Evolutionary conservation across 1,284 basidiomycete species (phyloP).

Genomic region (Heliocybe sulcata): DNA sequence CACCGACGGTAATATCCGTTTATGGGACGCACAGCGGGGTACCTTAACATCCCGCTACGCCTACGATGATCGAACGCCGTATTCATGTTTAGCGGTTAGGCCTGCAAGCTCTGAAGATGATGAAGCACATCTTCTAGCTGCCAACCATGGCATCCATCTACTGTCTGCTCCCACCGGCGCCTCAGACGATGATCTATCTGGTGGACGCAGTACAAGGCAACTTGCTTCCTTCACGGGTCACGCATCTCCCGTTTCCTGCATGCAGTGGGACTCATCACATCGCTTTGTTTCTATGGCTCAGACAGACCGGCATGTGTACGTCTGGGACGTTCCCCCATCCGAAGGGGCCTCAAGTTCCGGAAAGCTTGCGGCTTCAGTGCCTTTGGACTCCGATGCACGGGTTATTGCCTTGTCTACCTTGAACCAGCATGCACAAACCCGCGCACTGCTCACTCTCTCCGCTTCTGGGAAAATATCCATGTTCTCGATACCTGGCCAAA

Average conservation of each 20-base stretch:
- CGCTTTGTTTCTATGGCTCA: constrained; percentile 69
- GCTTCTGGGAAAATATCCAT: constrained; percentile 62
- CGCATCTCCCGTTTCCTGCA: constrained; percentile 44
- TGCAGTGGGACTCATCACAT: constrained; percentile 43
- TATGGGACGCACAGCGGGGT: constrained; percentile 50
- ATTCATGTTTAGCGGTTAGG: constrained; percentile 41
- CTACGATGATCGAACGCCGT: constrained; percentile 48
- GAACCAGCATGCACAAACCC: constrained; percentile 18
- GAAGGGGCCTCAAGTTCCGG: constrained; percentile 33
- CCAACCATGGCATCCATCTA: constrained; percentile 53
- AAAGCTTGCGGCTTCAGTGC: constrained; percentile 54
- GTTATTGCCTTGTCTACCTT: constrained; percentile 37
- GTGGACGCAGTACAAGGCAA: constrained; percentile 32
- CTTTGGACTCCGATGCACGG: constrained; percentile 63
- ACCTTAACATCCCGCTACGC: constrained; percentile 42
- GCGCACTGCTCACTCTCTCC: constrained; percentile 53
- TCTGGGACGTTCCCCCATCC: constrained; percentile 44
- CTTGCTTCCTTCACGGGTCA: constrained; percentile 57
- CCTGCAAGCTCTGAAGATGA: constrained; percentile 26
- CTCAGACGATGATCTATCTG: constrained; percentile 5
- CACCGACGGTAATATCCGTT: constrained; percentile 45
- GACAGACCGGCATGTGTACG: constrained; percentile 68
- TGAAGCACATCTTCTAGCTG: constrained; percentile 39
- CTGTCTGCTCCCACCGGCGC: constrained; percentile 27
- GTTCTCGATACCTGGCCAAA: constrained; percentile 50